phyloP scores from a whole-genome alignment of 73 alveolate genomes.

The Paramecium biaurelia region DNA sequence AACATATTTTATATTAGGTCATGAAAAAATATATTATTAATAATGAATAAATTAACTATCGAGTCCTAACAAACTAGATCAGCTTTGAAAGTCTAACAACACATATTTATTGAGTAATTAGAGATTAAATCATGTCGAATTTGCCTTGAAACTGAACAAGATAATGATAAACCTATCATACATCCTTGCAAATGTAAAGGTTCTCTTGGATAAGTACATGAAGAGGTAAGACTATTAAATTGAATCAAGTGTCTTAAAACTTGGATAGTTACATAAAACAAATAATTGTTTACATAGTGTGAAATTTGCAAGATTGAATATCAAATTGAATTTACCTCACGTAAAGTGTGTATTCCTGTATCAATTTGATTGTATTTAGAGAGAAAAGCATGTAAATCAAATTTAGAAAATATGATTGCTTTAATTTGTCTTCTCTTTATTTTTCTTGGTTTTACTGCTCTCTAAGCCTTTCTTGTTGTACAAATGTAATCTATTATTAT shows the following conservation, averaged over 20 bases:
- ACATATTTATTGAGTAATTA: neutral
- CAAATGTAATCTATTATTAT: neutral
- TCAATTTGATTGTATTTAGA: neutral
- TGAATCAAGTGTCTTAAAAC: conserved; percentile 2
- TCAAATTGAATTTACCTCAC: neutral
- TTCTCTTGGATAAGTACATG: conserved; percentile 34
- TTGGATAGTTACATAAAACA: conserved; percentile 43
- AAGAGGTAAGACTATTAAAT: neutral
- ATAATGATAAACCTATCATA: conserved; percentile 12
- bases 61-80: conserved; percentile 15
- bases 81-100: neutral
- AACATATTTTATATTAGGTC: neutral
- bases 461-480: neutral
- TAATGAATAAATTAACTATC: neutral
- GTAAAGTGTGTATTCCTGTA: conserved; percentile 48
- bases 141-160: conserved; percentile 28
- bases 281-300: conserved; percentile 21
- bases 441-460: conserved; percentile 24
- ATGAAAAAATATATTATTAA: neutral
- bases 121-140: conserved; percentile 1
- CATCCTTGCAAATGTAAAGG: conserved; percentile 51
- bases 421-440: neutral
- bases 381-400: conserved; percentile 50
- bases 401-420: conserved; percentile 29
- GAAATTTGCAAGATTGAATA: conserved; percentile 43